Evolutionary conservation across 345 rosid species (phyloP).

Genomic region (Citrus glauca): DNA sequence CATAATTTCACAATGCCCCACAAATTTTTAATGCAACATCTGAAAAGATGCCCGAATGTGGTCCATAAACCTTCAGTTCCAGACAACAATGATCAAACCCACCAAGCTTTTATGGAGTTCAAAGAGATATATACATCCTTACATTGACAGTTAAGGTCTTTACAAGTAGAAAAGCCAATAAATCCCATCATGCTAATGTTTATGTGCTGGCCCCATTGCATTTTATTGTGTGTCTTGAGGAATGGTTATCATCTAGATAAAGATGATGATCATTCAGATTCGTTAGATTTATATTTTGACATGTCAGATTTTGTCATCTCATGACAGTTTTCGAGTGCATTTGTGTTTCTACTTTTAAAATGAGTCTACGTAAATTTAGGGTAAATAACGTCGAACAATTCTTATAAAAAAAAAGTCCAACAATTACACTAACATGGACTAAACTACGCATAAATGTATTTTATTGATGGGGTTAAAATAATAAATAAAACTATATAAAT

Average conservation of each 20-base stretch:
- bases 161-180: constrained; percentile 17
- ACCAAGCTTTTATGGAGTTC: constrained; percentile 37
- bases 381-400: too few relatives aligned
- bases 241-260: neutral
- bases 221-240: constrained; percentile 8
- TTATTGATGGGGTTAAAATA: too few relatives aligned
- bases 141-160: constrained; percentile 30
- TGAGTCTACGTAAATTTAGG: too few relatives aligned
- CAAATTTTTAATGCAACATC: constrained; percentile 34
- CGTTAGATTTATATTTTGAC: neutral
- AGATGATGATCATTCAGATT: neutral
- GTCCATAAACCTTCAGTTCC: constrained; percentile 38
- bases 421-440: too few relatives aligned
- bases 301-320: neutral
- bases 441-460: too few relatives aligned
- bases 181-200: constrained; percentile 16
- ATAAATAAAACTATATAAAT: too few relatives aligned
- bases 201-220: constrained; percentile 17
- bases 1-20: constrained; percentile 27
- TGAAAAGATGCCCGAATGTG: constrained; percentile 44
- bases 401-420: too few relatives aligned
- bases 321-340: too few relatives aligned
- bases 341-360: too few relatives aligned
- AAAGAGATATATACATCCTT: constrained; percentile 25
- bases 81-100: constrained; percentile 42